Base-by-base conservation (phyloP, 139 green algal species). In the Closterium sp. region DNA sequence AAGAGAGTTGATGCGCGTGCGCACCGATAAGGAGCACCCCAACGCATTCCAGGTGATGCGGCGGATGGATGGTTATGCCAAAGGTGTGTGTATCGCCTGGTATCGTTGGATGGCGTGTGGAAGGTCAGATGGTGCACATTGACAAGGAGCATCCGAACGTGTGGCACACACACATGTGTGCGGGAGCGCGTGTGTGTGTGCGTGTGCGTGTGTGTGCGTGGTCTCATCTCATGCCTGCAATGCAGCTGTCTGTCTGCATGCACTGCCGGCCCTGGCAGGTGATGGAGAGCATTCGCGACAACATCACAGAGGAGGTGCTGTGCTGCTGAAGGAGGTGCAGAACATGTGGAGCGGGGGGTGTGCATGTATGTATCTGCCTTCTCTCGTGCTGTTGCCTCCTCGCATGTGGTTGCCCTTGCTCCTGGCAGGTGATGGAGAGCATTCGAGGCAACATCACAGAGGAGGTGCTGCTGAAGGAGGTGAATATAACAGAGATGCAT, bases 251-350 rank as follows among this genome's bases (percentile, higher is more conserved):
- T 42, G 34, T 42, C 34, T 86, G 24, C 79, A 28, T n/a, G 32
- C 29, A 21, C n/a, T 34, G 22, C 27, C 11, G 31, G 86, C 86
- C n/a, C 31, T 22, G 24, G 62, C 31, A 79, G 70, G 93, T 95
- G 31, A 34, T 94, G 91, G 70, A 29, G 31, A 95, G 91, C 93
- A 95, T 95, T 21, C 24, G 86, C 4, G 93, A 95, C 88, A 95
- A 95, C 89, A 94, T 95, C 79, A 94, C 91, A 22, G 93, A 95
- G 84, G 93, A 94, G 21, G 88, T 88, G 42, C 28, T 94, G 88
- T 88, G 42, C 28, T 94, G 22, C 38, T 93, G 88, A 19, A 73
- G 21, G 29, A 34, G 31, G 89, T 94, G 27, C 30, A 50, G 24
- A 86, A 88, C 13, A 50, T 89, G 27, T 90, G 24, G 24, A 38